Conservation (phyloP, 2,329 filamentous ascomycete species). For the Penicillium griseofulvum region DNA sequence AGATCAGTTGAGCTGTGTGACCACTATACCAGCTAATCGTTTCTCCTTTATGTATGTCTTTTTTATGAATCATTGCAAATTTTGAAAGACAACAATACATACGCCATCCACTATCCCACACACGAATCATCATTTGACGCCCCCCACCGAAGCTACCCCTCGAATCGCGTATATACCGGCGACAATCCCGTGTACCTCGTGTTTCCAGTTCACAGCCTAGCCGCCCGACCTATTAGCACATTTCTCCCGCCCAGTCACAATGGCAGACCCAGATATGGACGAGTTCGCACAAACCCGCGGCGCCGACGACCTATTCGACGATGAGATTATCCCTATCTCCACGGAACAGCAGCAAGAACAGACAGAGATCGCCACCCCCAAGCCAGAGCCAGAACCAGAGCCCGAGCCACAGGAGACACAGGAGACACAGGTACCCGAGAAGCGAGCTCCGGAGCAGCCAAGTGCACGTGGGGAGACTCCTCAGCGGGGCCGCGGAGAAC, state of each 20-base stretch:
- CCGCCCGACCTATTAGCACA: background rate
- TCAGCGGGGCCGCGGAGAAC: conserved; percentile 29
- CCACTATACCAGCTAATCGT: background rate
- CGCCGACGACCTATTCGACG: conserved; percentile 52
- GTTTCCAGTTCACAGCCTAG: background rate
- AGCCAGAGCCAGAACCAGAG: conserved; percentile 15
- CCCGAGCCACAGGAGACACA: too few species aligned
- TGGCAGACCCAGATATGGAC: conserved; percentile 36
- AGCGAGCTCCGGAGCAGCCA: conserved; percentile 14
- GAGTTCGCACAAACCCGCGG: conserved; percentile 51
- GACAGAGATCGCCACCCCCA: conserved; percentile 16
- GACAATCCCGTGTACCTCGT: conserved; percentile 7
- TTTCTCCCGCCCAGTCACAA: conserved; percentile 7
- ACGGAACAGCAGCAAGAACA: conserved; percentile 32
- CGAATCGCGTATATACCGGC: conserved; percentile 15
- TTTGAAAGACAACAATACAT: background rate
- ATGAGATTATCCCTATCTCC: conserved; percentile 49
- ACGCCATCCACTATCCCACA: conserved; percentile 10
- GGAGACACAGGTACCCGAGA: conserved; percentile 16
- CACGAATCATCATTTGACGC: conserved; percentile 25
- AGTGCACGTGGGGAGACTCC: conserved; percentile 25
- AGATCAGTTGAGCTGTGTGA: background rate
- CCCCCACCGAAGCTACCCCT: conserved; percentile 21
- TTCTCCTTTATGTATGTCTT: background rate
- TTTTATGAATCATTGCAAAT: background rate